Base-by-base conservation (phyloP, 768 basidiomycete species). In the Tricholoma furcatifolium region DNA sequence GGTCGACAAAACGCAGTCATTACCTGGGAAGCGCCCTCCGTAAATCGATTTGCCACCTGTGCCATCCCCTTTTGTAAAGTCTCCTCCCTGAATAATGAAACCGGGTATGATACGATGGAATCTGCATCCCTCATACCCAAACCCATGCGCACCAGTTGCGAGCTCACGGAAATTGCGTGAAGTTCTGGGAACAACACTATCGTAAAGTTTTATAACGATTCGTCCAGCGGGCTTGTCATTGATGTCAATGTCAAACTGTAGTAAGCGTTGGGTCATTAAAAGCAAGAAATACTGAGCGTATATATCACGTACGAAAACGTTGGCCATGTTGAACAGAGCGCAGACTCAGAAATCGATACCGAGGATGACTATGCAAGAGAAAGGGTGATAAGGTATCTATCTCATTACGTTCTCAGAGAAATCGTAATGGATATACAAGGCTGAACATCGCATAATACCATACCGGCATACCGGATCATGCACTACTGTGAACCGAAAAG, bases 1-100 rank as follows among this genome's bases (percentile, higher is more conserved):
- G 77, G 55, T 64, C 15, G 2, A 21, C 17, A 79, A 30, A 69
- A 69, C 0, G 47, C 74, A 6, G 24, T 47, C 80, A 46, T 47
- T 41, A 89, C 89, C 83, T 46, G 75, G 68, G 69, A 94, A 94
- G 65, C 81, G 84, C 57, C 81, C 78, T 42, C 92, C 93, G 61
- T 92, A 95, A 66, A 93, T 91, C 17, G 88, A 91, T 67, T 84
- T 78, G 6, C 89, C 88, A 17, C 90, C 89, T 1, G 85, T 89
- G 7, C 88, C 88, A 53, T 88, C 79, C 56, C 80, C 75, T 14
- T 70, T 65, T 24, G 88, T 89, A 67, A 93, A 91, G 69, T 93
- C 91, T 17, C 92, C 92, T 20, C 89, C 91, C 67, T 93, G 91
- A 40, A 90, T 69, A 85, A 92, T 90, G 72, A 90, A 91, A 54